A percentile compares a stretch with the other conserved stretches of the same genome.
These are phyloP conservation scores for Cryptosporidium ubiquitum DNA, from an alignment of 169 alveolate genomes.

Conservation along the genomic window DNA sequence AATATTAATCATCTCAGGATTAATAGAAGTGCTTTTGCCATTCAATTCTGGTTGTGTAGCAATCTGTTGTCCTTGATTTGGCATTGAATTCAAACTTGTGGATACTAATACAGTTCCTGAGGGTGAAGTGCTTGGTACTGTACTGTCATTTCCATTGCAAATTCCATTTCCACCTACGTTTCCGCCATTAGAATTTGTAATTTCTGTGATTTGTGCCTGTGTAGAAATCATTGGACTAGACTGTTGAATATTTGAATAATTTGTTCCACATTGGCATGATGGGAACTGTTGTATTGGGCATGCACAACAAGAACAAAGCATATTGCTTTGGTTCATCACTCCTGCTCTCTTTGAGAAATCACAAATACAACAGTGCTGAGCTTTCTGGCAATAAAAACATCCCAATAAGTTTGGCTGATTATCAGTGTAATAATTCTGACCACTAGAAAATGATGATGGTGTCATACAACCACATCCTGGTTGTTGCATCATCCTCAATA, in stretches of 20 bases:
- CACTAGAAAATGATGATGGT: neutral
- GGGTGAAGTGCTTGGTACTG: neutral
- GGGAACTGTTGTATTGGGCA: neutral
- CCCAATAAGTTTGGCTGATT: neutral
- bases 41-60: neutral
- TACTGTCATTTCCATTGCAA: neutral
- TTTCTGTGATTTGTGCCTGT: slow-evolving; percentile 8
- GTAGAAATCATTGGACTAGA: neutral
- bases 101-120: neutral
- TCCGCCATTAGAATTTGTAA: neutral
- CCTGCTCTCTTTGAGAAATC: slow-evolving; percentile 2
- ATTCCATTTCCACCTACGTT: neutral
- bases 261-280: neutral
- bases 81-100: neutral
- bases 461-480: neutral
- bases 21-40: neutral
- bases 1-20: slow-evolving; percentile 62
- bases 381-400: slow-evolving; percentile 39
- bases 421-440: neutral
- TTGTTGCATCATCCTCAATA: neutral
- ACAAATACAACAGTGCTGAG: slow-evolving; percentile 16
- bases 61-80: neutral
- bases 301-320: slow-evolving; percentile 23
- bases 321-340: neutral
- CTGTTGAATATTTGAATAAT: neutral